Evolutionary conservation across 139 green algal species (phyloP), one percentile per base, ranked within the genome.

Genomic region (Tetraselmis chui): DNA sequence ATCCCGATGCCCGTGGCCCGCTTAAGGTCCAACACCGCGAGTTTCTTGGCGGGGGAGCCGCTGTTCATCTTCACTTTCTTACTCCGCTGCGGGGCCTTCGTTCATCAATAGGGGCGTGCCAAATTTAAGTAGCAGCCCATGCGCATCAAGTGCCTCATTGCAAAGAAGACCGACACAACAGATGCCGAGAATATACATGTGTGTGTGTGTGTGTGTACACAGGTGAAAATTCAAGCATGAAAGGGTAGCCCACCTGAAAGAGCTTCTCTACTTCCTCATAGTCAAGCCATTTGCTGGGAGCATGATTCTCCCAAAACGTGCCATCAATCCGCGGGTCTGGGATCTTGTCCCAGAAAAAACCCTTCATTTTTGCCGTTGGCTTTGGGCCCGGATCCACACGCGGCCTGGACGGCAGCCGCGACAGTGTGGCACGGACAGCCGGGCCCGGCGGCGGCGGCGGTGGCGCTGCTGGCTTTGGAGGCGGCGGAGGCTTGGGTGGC

Each of bases 341-440:
- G 74, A 90, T 80, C 84, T 82, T 82, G 82, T 90, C 84, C 86
- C 86, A 90, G 75, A 87, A 87, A 29, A 90, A 83, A 29, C 59
- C 82, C 76, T 67, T 29, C 45, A 76, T 32, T 45, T 81, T 81
- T 2, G 76, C 76, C 30, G 2, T 59, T 18, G 79, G 79, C 28
- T 59, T 29, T 28, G 79, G 79, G 28, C 58, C 79, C 27, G 76
- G 26, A 5, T 75, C 28, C 28, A 76, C 45, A 1, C 79, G 59
- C 59, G 59, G 79, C 31, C 45, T 81, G 78, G 31, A 28, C 22
- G 28, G 32, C 32, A 24, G 31, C 26, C 26, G 31, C 18, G 32
- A 67, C 0, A 67, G 80, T 45, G 75, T 28, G 25, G 76, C 27
- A 2, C 81, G 75, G 27, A 59, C 82, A 0, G 59, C 2, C 23